Percentiles rank a stretch among this genome's conserved stretches.
Evolutionary conservation across 768 basidiomycete species (phyloP).

Genomic region (Porphyrellus cyaneotinctus): DNA sequence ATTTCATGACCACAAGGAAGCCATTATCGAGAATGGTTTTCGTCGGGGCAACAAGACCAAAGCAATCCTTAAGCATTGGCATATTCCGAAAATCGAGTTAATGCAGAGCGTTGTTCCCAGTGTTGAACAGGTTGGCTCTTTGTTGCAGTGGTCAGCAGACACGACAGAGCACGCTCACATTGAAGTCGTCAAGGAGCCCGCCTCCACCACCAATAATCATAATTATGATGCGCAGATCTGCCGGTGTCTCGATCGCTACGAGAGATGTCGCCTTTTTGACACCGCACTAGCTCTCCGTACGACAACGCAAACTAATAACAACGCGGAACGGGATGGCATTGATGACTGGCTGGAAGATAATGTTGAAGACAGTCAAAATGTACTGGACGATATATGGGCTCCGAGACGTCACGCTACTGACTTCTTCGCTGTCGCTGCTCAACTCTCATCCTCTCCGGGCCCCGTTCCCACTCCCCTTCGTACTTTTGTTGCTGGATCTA

Average conservation of each 20-base stretch:
- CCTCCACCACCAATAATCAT: background rate
- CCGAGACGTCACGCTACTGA: background rate
- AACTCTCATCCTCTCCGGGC: background rate
- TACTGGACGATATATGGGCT: background rate
- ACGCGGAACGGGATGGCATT: too few relatives aligned
- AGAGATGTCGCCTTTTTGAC: background rate
- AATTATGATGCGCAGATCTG: background rate
- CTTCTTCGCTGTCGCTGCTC: background rate
- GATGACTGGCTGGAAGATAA: background rate
- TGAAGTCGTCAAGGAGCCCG: background rate
- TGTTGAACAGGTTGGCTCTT: background rate
- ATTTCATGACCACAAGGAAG: constrained; percentile 36
- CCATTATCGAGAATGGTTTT: constrained; percentile 30
- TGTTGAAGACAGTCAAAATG: background rate
- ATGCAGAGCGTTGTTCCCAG: background rate
- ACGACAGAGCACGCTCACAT: too few relatives aligned
- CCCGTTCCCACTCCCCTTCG: background rate
- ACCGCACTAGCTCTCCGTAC: background rate
- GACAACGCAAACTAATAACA: too few relatives aligned
- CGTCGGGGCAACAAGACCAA: constrained; percentile 12
- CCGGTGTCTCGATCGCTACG: background rate
- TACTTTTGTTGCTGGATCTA: background rate
- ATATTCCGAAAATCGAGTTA: constrained; percentile 44
- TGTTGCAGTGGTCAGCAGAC: constrained; percentile 2
- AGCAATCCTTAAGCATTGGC: constrained; percentile 30